These are phyloP conservation scores for Exserohilum rostratum DNA, from an alignment of 2,329 filamentous ascomycete genomes.

Conservation along the genomic window DNA sequence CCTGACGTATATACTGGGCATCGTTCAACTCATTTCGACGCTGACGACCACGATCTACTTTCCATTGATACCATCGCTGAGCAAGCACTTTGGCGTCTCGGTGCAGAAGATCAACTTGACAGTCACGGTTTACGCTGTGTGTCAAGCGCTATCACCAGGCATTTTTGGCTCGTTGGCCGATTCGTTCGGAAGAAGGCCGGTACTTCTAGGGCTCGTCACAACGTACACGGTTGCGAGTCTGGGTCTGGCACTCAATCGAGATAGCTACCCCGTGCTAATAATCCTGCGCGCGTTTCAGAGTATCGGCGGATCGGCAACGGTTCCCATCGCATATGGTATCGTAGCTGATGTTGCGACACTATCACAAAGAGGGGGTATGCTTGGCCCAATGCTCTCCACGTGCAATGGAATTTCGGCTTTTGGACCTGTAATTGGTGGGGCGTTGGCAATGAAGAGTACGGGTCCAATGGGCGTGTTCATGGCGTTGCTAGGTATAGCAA, in stretches of 20 bases:
- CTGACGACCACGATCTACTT: neutral
- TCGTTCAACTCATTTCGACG: neutral
- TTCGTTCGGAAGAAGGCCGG: neutral
- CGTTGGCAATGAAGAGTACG: neutral
- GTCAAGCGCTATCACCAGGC: neutral
- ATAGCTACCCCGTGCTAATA: neutral
- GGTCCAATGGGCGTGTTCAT: neutral
- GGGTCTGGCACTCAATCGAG: neutral
- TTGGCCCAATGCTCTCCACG: neutral
- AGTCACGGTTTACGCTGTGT: neutral
- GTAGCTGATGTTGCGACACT: constrained; percentile 2
- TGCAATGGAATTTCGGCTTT: neutral
- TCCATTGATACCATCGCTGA: neutral
- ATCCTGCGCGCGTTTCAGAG: neutral
- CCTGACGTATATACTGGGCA: neutral
- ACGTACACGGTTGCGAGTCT: neutral
- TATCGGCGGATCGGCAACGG: neutral
- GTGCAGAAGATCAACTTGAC: constrained; percentile 1
- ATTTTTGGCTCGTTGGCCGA: neutral
- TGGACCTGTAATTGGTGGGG: neutral
- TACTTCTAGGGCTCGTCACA: neutral
- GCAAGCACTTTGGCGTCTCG: neutral
- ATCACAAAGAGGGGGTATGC: neutral
- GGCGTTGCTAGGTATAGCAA: neutral
- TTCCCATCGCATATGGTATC: neutral